Base-by-base conservation (phyloP, 768 basidiomycete genomes). In the Ephemerocybe angulata region DNA sequence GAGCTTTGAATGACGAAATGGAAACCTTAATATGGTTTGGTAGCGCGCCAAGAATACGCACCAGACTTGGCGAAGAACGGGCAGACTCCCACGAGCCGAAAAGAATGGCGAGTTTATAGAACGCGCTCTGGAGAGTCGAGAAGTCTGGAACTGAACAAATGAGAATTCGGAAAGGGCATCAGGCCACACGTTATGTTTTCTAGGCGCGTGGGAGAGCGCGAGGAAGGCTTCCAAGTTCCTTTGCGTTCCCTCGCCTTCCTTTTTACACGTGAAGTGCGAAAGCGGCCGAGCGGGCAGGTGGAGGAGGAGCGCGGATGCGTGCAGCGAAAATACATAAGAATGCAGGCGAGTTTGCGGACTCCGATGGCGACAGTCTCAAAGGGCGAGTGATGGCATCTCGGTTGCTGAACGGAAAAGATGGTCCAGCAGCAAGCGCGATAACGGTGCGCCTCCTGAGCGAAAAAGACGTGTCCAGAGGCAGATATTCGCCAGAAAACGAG, bases 301-400 rank as follows among this genome's bases (percentile, higher is more conserved):
- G 22, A 37, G 48, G 8, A 27, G 30, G 29, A 25, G 19, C 49
- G 30, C 31, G 24, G 21, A 31, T 19, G 25, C 17, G 29, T 7
- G 28, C 13, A 22, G 33, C 48, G 48, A n/a, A n/a, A n/a, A n/a
- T n/a, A n/a, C n/a, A n/a, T n/a, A n/a, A n/a, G n/a, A n/a, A n/a
- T n/a, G n/a, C n/a, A n/a, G n/a, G n/a, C n/a, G n/a, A n/a, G n/a
- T n/a, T n/a, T n/a, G n/a, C n/a, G 27, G 41, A 33, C 19, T 29
- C 28, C 21, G 51, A 37, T 10, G 35, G 42, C 31, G 19, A 29
- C 41, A 22, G 37, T 40, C 41, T 48, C 53, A 52, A 43, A 57
- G 52, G 40, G 55, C 55, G 66, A 53, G 68, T 72, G 67, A 69
- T 69, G 69, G 70, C 71, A 72, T 70, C 55, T 67, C 64, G 64